phyloP scores from a whole-genome alignment of 1,139 yeast genomes.

The Cylindricascospora bacillispora region DNA sequence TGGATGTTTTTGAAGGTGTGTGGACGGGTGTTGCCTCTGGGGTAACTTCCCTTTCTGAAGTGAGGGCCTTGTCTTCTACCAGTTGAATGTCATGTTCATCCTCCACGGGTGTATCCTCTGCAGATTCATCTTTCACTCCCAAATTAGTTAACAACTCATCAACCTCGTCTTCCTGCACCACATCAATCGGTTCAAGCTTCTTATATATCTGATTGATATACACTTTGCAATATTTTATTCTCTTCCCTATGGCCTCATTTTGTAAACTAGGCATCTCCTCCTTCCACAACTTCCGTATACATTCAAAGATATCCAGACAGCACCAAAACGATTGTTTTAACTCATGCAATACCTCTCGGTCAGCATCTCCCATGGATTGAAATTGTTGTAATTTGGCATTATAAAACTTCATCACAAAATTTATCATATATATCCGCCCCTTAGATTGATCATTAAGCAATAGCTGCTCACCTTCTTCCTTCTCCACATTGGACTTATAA shows the following conservation, averaged over 20 bases:
- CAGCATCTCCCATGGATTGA: too few relatives aligned
- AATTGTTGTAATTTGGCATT: conserved; percentile 19
- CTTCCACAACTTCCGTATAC: conserved; percentile 18
- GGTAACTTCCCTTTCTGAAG: neutral
- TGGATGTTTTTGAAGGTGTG: neutral
- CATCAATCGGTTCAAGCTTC: conserved; percentile 1
- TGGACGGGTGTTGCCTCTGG: neutral
- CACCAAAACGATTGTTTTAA: too few relatives aligned
- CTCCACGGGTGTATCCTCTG: conserved; percentile 1
- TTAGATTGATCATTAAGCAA: conserved; percentile 18
- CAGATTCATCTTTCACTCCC: conserved; percentile 4
- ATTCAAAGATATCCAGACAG: conserved; percentile 20
- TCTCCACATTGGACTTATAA: conserved; percentile 12
- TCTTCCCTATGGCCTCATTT: conserved; percentile 10
- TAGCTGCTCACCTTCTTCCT: conserved; percentile 5
- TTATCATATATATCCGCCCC: conserved; percentile 18
- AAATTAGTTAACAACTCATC: conserved; percentile 7
- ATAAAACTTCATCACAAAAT: conserved; percentile 22
- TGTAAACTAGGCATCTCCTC: conserved; percentile 5
- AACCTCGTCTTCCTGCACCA: conserved; percentile 5
- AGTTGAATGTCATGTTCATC: too few relatives aligned
- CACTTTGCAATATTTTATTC: conserved; percentile 21
- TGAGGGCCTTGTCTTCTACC: neutral
- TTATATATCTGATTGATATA: conserved; percentile 10
- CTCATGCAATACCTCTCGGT: too few relatives aligned